These are phyloP conservation scores for Claviceps maximensis DNA, from an alignment of 2,329 filamentous ascomycete genomes.

Conservation along the genomic window DNA sequence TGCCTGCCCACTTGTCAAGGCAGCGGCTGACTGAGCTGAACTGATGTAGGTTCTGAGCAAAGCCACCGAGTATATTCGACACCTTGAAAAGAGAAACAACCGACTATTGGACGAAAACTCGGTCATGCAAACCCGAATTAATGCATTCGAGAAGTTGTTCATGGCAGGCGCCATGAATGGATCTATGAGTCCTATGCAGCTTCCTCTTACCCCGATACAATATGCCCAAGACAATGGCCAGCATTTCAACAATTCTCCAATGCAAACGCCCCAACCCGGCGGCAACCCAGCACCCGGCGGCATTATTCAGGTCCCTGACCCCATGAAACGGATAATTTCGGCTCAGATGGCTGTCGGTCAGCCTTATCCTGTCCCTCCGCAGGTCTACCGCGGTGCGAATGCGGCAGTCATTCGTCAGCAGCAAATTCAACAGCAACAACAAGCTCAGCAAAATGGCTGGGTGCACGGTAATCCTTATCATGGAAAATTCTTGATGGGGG, in stretches of 20 bases:
- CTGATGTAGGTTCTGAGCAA: constrained; percentile 64
- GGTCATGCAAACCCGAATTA: constrained; percentile 63
- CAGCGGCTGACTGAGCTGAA: not conserved
- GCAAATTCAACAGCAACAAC: constrained; percentile 40
- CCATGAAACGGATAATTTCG: constrained; percentile 50
- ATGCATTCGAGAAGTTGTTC: constrained; percentile 66
- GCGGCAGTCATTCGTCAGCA: constrained; percentile 39
- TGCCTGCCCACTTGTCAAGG: too few species aligned
- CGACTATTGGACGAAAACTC: constrained; percentile 70
- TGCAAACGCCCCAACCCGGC: constrained; percentile 23
- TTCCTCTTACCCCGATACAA: constrained; percentile 39
- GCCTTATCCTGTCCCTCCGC: constrained; percentile 36
- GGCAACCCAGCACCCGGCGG: constrained; percentile 33
- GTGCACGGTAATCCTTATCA: constrained; percentile 41
- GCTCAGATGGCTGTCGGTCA: constrained; percentile 41
- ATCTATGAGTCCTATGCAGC: constrained; percentile 39
- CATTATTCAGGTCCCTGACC: constrained; percentile 53
- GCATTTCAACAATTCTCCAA: constrained; percentile 31
- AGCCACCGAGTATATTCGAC: constrained; percentile 89
- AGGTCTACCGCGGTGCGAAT: constrained; percentile 32
- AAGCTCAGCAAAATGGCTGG: constrained; percentile 40
- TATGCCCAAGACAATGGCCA: constrained; percentile 32
- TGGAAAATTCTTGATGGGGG: constrained; percentile 82
- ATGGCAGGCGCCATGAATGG: constrained; percentile 60
- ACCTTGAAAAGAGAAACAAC: constrained; percentile 82